phyloP scores from a whole-genome alignment of 1,139 yeast species.

The Zygotorulaspora mrakii region DNA sequence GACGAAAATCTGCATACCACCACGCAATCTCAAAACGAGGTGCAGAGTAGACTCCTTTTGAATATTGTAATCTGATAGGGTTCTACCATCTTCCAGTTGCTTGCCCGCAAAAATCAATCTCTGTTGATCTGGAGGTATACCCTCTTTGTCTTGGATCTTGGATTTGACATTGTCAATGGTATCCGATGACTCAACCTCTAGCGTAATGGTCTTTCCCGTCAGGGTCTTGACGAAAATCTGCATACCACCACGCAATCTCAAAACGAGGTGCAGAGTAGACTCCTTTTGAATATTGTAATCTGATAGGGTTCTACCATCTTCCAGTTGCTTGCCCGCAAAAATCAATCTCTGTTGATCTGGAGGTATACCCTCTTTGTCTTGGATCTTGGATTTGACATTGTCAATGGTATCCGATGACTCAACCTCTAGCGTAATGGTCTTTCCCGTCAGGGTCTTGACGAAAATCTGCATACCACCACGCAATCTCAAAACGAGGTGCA shows the following conservation, averaged over 20 bases:
- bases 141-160: conserved; percentile 92
- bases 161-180: conserved; percentile 91
- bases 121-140: conserved; percentile 90
- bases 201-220: conserved; percentile 87
- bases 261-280: conserved; percentile 78
- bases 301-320: conserved; percentile 81
- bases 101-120: conserved; percentile 89
- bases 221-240: conserved; percentile 73
- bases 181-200: conserved; percentile 92
- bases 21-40: conserved; percentile 52
- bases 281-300: conserved; percentile 91
- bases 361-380: conserved; percentile 98
- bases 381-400: conserved; percentile 93
- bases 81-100: conserved; percentile 69
- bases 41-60: conserved; percentile 57
- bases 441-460: conserved; percentile 61
- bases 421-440: conserved; percentile 64
- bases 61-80: conserved; percentile 57
- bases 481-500: conserved; percentile 53
- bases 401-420: conserved; percentile 71
- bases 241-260: conserved; percentile 67
- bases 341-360: conserved; percentile 97
- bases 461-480: conserved; percentile 59
- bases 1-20: no score
- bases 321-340: conserved; percentile 94